These are phyloP conservation scores for Raffaelea albimanens DNA, from an alignment of 2,329 filamentous ascomycete genomes.

Conservation along the genomic window DNA sequence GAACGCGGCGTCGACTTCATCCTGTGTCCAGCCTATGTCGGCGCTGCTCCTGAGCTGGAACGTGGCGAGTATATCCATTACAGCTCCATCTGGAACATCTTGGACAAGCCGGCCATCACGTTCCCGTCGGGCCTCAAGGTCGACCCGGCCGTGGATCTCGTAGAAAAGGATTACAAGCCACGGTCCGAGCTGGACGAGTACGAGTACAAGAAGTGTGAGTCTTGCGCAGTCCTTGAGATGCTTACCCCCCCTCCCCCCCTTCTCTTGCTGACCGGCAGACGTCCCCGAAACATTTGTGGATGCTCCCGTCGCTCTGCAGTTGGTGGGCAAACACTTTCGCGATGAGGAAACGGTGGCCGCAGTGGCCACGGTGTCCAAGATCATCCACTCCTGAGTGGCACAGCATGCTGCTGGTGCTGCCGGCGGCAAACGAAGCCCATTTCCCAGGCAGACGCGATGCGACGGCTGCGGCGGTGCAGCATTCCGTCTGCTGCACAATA, in stretches of 20 bases:
- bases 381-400: not conserved
- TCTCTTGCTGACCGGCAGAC: no score
- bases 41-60: not conserved
- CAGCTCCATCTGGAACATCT: slow-evolving; percentile 7
- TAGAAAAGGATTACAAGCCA: no score
- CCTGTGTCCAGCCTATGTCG: not conserved
- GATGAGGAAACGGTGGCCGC: not conserved
- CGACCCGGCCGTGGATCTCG: no score
- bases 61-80: not conserved
- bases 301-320: not conserved
- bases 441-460: no score
- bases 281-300: not conserved
- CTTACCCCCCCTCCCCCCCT: no score
- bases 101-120: slow-evolving; percentile 1
- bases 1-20: slow-evolving; percentile 4
- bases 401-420: no score
- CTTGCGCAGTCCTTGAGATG: no score
- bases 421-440: no score
- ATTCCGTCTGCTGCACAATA: no score
- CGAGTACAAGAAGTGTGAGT: no score
- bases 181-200: no score
- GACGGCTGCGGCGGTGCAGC: no score
- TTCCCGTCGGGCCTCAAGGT: not conserved
- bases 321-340: not conserved
- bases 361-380: not conserved